phyloP scores from a whole-genome alignment of 768 basidiomycete species.

The Baorangia bicolor region DNA sequence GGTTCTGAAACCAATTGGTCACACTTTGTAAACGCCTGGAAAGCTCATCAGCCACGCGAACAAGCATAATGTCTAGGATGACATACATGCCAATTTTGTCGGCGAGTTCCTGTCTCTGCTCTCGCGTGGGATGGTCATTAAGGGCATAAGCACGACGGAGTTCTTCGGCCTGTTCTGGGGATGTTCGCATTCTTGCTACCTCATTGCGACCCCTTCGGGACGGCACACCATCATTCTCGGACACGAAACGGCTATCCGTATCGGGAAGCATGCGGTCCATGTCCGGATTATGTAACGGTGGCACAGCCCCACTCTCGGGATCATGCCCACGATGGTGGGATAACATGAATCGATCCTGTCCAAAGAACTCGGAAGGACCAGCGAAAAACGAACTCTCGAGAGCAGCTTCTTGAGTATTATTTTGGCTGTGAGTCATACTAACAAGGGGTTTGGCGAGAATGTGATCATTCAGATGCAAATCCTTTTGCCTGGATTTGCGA shows the following conservation, averaged over 20 bases:
- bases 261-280: constrained; percentile 51
- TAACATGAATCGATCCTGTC: constrained; percentile 32
- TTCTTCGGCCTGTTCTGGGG: constrained; percentile 64
- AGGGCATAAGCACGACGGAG: constrained; percentile 62
- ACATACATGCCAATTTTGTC: constrained; percentile 76
- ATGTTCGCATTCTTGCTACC: constrained; percentile 55
- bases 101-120: constrained; percentile 64
- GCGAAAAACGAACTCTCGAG: constrained; percentile 34
- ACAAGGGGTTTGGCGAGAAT: constrained; percentile 23
- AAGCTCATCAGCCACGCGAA: constrained; percentile 27
- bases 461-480: constrained; percentile 31
- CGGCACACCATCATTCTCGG: constrained; percentile 47
- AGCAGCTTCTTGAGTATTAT: constrained; percentile 11
- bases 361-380: constrained; percentile 30
- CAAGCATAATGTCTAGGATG: constrained; percentile 11
- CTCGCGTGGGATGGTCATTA: constrained; percentile 66
- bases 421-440: constrained; percentile 3
- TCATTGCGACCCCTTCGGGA: constrained; percentile 32
- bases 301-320: constrained; percentile 25
- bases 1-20: constrained; percentile 88
- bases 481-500: constrained; percentile 33
- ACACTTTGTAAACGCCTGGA: constrained; percentile 75
- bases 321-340: constrained; percentile 35
- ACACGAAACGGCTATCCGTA: constrained; percentile 47
- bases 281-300: constrained; percentile 38